These are phyloP conservation scores for Endocarpon pusillum DNA, from an alignment of 495 filamentous ascomycete species.

Conservation along the genomic window DNA sequence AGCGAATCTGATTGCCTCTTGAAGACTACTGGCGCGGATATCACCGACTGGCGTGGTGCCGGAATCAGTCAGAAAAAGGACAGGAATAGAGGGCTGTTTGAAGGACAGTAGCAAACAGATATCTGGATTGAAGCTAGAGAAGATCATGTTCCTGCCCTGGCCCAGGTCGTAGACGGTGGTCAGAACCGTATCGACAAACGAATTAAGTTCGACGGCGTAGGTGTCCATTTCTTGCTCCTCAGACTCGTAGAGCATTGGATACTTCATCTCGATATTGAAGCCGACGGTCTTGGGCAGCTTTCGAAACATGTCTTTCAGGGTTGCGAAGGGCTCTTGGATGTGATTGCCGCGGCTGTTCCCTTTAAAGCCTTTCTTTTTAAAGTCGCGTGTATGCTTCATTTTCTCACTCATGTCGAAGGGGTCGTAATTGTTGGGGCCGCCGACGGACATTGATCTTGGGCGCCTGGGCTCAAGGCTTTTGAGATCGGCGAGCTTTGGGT, in stretches of 20 bases:
- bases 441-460: constrained; percentile 39
- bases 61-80: constrained; percentile 86
- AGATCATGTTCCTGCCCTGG: constrained; percentile 69
- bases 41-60: constrained; percentile 64
- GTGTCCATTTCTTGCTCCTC: constrained; percentile 96
- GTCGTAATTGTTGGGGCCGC: constrained; percentile 29
- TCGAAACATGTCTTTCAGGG: constrained; percentile 79
- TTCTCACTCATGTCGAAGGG: constrained; percentile 58
- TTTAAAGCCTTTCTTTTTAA: constrained; percentile 87
- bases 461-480: constrained; percentile 13
- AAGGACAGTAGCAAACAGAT: constrained; percentile 85
- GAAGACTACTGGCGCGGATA: constrained; percentile 77
- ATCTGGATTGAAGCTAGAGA: constrained; percentile 92
- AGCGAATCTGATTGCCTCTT: constrained; percentile 90
- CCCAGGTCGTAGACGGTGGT: constrained; percentile 66
- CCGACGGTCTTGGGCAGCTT: constrained; percentile 65
- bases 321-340: constrained; percentile 90
- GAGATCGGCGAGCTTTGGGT: constrained; percentile 7
- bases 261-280: constrained; percentile 99
- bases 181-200: constrained; percentile 87
- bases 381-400: constrained; percentile 94
- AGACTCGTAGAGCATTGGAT: constrained; percentile 89
- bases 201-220: constrained; percentile 91
- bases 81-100: constrained; percentile 90
- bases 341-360: constrained; percentile 83